Base-by-base conservation (phyloP, 2,329 filamentous ascomycete species). In the Blastomyces percursus region DNA sequence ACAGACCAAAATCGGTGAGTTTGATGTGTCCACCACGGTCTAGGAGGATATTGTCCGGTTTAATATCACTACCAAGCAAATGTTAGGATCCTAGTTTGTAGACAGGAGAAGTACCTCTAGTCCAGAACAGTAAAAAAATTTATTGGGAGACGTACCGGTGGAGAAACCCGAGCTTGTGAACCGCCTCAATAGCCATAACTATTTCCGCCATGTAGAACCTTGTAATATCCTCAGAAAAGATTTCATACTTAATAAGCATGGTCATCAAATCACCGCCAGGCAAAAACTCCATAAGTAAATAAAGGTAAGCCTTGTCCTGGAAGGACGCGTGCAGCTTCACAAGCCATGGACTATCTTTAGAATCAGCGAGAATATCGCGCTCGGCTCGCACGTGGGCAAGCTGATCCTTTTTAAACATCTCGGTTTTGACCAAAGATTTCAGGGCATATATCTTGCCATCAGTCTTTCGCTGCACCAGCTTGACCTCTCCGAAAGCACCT, bases 391-490 rank as follows among this genome's bases (percentile, higher is more conserved):
- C 94, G 78, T 99, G 94, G 21, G 94, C 94, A 65, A 99, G 81
- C 76, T 99, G 94, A 73, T 99, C 94, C 78, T 96, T 96, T 80
- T 96, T 96, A 81, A 96, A 96, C 94, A 99, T 99, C 77, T 99
- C 94, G 58, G 91, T 91, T 82, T 99, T 99, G 77, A 99, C 91
- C 68, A 99, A 82, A 55, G 93, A 97, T 81, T 99, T 99, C 81
- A 99, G 88, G 64, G 94, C 94, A 71, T 97, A 99, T 67, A 99
- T 92, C 78, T 96, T 96, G 77, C 90, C 91, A 71, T 97, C 94
- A 61, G 90, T 86, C 82, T 92, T 96, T 79, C 96, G 90, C 79
- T 96, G 92, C 63, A 99, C 94, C 65, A 99, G 83, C 79, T 96
- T 96, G 71, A 99, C 94, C 77, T 99, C 94, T 74, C 94, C 94